These are phyloP conservation scores for Colletotrichum musae DNA, from an alignment of 2,329 filamentous ascomycete genomes.

Conservation along the genomic window DNA sequence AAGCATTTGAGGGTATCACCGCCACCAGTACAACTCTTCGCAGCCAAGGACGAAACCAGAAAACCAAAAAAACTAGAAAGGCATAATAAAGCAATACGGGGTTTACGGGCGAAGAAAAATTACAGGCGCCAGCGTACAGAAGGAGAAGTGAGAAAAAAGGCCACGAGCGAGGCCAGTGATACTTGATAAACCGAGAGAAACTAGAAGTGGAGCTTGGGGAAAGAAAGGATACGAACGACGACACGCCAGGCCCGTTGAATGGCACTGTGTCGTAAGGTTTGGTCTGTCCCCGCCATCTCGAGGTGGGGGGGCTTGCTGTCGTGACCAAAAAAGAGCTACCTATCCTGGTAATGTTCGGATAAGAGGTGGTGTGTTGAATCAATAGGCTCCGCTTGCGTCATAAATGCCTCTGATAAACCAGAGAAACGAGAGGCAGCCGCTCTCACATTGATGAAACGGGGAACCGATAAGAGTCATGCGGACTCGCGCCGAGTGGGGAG, in stretches of 20 bases:
- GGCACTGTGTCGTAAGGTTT: conserved; percentile 7
- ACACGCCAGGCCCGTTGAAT: conserved; percentile 26
- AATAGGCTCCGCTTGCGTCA: conserved; percentile 32
- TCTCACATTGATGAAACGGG: conserved; percentile 34
- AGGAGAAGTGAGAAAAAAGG: not conserved
- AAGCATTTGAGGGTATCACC: conserved; percentile 39
- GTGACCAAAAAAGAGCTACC: conserved; percentile 22
- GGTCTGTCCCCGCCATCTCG: conserved; percentile 13
- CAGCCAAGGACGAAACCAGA: not conserved
- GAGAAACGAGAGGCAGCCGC: conserved; percentile 24
- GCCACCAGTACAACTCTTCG: conserved; percentile 9
- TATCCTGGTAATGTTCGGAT: conserved; percentile 28
- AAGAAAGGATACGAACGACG: not conserved
- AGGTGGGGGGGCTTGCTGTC: not conserved
- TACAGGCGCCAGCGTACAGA: conserved; percentile 27
- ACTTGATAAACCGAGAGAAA: conserved; percentile 14
- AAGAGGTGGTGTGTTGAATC: conserved; percentile 36
- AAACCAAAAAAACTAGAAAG: not conserved
- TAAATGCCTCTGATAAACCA: conserved; percentile 26
- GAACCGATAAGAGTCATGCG: conserved; percentile 29
- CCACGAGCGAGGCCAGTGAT: not conserved
- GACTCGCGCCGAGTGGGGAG: conserved; percentile 28
- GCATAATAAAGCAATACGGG: not conserved
- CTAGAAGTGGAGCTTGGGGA: not conserved
- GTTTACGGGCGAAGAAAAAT: not conserved